Evolutionary conservation across 192 early-diverging fungal species (phyloP).

Genomic region (Coemansia sp.): DNA sequence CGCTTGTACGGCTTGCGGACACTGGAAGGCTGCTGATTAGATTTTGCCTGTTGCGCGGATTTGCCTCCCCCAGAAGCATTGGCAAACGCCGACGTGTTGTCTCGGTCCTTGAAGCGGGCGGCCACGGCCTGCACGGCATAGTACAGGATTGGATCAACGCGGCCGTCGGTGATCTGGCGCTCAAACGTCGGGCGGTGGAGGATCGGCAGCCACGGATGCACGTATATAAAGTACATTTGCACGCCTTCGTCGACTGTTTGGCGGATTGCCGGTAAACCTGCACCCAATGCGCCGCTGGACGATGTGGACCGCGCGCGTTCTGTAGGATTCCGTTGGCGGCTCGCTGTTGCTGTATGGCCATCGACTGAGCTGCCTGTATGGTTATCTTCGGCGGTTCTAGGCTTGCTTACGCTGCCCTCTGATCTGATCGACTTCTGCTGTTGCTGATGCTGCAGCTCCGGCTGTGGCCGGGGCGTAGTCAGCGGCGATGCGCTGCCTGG

Average conservation of each 20-base stretch:
- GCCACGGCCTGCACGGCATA: slow-evolving; percentile 49
- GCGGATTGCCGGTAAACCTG: background rate
- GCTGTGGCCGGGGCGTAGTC: background rate
- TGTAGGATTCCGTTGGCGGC: background rate
- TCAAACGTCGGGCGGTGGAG: slow-evolving; percentile 55
- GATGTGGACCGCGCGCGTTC: background rate
- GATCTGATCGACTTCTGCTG: background rate
- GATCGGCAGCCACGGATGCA: slow-evolving; percentile 54
- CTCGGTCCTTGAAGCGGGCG: slow-evolving; percentile 18
- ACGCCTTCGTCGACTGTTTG: slow-evolving; percentile 34
- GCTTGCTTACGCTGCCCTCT: background rate
- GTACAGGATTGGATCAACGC: slow-evolving; percentile 38
- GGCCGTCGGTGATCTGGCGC: slow-evolving; percentile 30
- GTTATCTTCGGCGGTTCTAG: background rate
- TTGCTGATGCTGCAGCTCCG: background rate
- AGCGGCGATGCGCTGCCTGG: background rate
- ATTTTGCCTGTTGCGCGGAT: background rate
- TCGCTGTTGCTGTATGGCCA: background rate
- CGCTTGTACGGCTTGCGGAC: slow-evolving; percentile 24
- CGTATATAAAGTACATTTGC: slow-evolving; percentile 41
- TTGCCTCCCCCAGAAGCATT: background rate
- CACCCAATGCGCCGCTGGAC: background rate
- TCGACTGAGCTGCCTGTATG: background rate
- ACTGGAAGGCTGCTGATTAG: background rate
- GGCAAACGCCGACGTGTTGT: background rate